Base-by-base conservation (phyloP, 2,329 filamentous ascomycete genomes). In the Lachnellula cervina region DNA sequence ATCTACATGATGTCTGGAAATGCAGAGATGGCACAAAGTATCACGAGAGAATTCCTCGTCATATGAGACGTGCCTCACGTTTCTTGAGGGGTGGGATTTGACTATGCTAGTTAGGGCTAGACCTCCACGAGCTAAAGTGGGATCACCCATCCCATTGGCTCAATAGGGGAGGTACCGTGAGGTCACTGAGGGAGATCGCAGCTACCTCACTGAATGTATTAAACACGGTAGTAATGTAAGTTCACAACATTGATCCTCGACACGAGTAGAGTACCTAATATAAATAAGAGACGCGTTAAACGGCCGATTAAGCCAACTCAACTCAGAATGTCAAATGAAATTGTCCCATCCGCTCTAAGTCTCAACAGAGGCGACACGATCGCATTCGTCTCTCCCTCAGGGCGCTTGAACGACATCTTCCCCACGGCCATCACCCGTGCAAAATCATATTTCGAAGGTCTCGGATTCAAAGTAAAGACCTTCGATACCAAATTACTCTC, bases 1-100 rank as follows among this genome's bases (percentile, higher is more conserved):
- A 81, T 90, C 49, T 87, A 87, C 68, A 77, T 81, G 13, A 72
- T 86, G 45, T 79, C 78, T 53, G 88, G 87, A 14, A 85, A 90
- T 69, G 68, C 79, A 16, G 73, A 77, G 55, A 77, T 80, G 14
- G 87, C 87, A 11, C 78, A 76, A 67, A 73, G 72, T 25, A 72
- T 92, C 50, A 86, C 86, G 5, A 77, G 82, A 59, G 73, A 77
- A 63, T 88, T 78, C 72, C 70, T 86, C n/a, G 57, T 64, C 17
- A 62, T 70, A 49, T 69, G 58, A 63, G 49, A 51, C 13, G 13
- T 49, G 16, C 25, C n/a, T 16, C 38, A 48, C 13, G 42, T 13
- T 40, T 17, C n/a, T 40, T 9, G 42, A 44, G 13, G 7, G 42
- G n/a, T 5, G 19, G 42, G 42, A 42, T 17, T 19, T 25, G 28